A percentile compares a stretch with the other conserved stretches of the same genome.
Conservation (phyloP, 129 eudicot species). For the Pseudognaphalium luteoalbum region DNA sequence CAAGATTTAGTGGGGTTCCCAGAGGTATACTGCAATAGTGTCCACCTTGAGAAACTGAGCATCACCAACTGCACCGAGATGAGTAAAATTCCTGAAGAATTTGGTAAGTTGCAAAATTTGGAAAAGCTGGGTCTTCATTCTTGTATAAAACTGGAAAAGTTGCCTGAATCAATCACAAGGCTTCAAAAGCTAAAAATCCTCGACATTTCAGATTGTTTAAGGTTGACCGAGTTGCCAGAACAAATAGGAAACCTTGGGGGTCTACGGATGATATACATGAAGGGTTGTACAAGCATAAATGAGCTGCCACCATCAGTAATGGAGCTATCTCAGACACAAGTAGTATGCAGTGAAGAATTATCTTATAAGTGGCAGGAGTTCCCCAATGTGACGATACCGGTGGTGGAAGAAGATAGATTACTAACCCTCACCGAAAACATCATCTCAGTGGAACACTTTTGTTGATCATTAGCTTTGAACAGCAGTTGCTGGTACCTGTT, state of each 20-base stretch:
- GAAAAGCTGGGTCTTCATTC: slow-evolving; percentile 39
- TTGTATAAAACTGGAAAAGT: slow-evolving; percentile 36
- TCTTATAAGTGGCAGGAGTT: slow-evolving; percentile 23
- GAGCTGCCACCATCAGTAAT: not conserved
- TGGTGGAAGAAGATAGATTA: slow-evolving; percentile 33
- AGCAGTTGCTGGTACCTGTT: too few species aligned
- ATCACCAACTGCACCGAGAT: slow-evolving; percentile 41
- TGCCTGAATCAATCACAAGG: slow-evolving; percentile 36
- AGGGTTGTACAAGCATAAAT: slow-evolving; percentile 36
- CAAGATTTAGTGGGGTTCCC: slow-evolving; percentile 34
- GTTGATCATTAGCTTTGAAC: not conserved
- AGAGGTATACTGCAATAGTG: slow-evolving; percentile 20
- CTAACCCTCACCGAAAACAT: slow-evolving; percentile 27
- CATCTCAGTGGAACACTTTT: not conserved
- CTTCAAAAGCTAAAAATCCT: slow-evolving; percentile 30
- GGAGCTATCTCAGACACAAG: slow-evolving; percentile 5
- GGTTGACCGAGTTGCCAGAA: slow-evolving; percentile 28
- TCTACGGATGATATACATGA: slow-evolving; percentile 38
- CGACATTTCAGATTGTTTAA: slow-evolving; percentile 43
- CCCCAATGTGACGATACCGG: slow-evolving; percentile 8
- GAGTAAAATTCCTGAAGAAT: slow-evolving; percentile 33
- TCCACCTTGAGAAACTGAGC: slow-evolving; percentile 36
- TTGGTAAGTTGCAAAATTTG: slow-evolving; percentile 35
- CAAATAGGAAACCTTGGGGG: slow-evolving; percentile 26
- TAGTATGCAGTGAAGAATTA: slow-evolving; percentile 27